Base-by-base conservation (phyloP, 805 yeast genomes). In the Lachancea thermotolerans region DNA sequence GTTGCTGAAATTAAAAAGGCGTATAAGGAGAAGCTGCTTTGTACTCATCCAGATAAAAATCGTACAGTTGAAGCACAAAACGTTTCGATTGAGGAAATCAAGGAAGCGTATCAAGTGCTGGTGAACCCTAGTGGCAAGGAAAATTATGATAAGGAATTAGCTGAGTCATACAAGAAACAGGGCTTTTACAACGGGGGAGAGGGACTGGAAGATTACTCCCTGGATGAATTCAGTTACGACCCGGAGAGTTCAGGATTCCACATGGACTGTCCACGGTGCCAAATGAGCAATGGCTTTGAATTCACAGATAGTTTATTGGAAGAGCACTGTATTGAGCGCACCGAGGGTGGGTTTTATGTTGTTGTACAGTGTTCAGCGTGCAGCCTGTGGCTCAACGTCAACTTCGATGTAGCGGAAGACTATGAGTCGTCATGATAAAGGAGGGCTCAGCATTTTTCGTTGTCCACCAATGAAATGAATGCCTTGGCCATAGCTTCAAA, bases 321-420 rank as follows among this genome's bases (percentile, higher is more conserved):
- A 14, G 67, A 71, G 4, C 71, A 71, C 44, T 82, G 79, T 0
- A 71, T 75, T 0, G 58, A 55, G 16, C 35, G 45, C 12, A 41
- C 70, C 0, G 73, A 71, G 31, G 81, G 78, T 12, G 74, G 81
- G 0, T 82, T 70, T 51, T 84, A 82, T 50, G 73, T 90, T 1
- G 71, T 86, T 17, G 78, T 86, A 0, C 96, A 90, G 56, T 91
- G 98, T 60, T 59, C 67, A 10, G 80, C 85, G 29, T 91, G 98
- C 62, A 85, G 95, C 60, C 60, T 89, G 28, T 91, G 96, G 96
- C 64, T 91, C 21, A 78, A 79, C 41, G 89, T 91, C 1, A 73
- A 71, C 56, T 78, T 71, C 52, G 89, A 79, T 51, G 45, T 59
- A 10, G 68, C 60, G 2, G 66, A 64, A 17, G 63, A 60, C 14